phyloP scores from a whole-genome alignment of 2,329 filamentous ascomycete species.

The Aspergillus sp. region DNA sequence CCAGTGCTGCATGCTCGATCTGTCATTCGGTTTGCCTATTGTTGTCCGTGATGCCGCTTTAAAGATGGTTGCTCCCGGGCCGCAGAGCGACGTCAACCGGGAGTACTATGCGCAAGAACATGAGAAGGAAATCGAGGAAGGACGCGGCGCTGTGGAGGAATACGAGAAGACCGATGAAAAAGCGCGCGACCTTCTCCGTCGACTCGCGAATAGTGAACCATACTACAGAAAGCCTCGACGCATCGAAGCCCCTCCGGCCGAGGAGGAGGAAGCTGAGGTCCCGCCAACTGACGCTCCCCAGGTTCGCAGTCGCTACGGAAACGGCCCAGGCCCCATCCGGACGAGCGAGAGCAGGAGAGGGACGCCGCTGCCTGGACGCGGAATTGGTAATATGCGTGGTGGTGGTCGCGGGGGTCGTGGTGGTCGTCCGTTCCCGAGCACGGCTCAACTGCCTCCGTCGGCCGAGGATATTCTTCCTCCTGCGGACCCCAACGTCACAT shows the following conservation, averaged over 20 bases:
- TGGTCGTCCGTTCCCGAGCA: slow-evolving; percentile 57
- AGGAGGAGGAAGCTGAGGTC: slow-evolving; percentile 36
- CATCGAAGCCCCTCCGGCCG: slow-evolving; percentile 49
- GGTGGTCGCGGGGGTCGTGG: slow-evolving; percentile 41
- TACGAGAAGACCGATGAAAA: slow-evolving; percentile 98
- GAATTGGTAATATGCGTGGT: slow-evolving; percentile 39
- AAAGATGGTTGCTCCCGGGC: slow-evolving; percentile 94
- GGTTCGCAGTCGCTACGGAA: slow-evolving; percentile 34
- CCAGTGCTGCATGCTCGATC: slow-evolving; percentile 96
- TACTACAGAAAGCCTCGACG: slow-evolving; percentile 85
- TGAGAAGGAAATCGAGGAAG: slow-evolving; percentile 90
- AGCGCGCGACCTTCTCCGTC: slow-evolving; percentile 74
- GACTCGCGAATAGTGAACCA: slow-evolving; percentile 84
- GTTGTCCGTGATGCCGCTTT: slow-evolving; percentile 90
- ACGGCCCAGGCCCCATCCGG: slow-evolving; percentile 59
- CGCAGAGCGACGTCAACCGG: slow-evolving; percentile 83
- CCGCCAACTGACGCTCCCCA: slow-evolving; percentile 35
- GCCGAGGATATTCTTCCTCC: slow-evolving; percentile 83
- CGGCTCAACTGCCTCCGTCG: slow-evolving; percentile 66
- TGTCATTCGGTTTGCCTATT: slow-evolving; percentile 91
- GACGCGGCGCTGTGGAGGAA: slow-evolving; percentile 72
- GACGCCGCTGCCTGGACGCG: slow-evolving; percentile 30
- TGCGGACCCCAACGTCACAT: slow-evolving; percentile 75
- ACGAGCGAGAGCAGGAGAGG: slow-evolving; percentile 52
- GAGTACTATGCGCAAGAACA: slow-evolving; percentile 98